These are phyloP conservation scores for Colletotrichum tanaceti DNA, from an alignment of 2,329 filamentous ascomycete genomes.

Conservation along the genomic window DNA sequence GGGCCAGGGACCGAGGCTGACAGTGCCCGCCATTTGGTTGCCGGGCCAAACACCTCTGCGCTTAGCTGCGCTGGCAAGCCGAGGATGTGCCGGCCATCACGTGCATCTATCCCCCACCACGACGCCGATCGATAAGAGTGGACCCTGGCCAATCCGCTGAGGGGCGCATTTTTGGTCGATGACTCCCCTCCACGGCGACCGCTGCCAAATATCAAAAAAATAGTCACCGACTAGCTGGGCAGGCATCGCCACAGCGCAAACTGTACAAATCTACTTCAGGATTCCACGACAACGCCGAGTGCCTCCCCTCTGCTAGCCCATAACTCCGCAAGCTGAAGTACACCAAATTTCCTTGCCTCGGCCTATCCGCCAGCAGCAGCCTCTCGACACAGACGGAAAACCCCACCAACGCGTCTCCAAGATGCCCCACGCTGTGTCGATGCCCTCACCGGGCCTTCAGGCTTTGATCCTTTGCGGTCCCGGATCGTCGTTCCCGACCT, in stretches of 20 bases:
- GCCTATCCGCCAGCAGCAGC: not conserved
- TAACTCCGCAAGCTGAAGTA: not conserved
- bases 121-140: slow-evolving; percentile 19
- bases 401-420: slow-evolving; percentile 40
- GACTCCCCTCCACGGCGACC: slow-evolving; percentile 23
- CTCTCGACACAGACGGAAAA: slow-evolving; percentile 15
- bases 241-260: slow-evolving; percentile 5
- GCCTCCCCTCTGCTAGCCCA: not conserved
- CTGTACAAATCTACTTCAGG: not conserved
- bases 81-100: slow-evolving; percentile 27
- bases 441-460: slow-evolving; percentile 82
- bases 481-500: slow-evolving; percentile 83
- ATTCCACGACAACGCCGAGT: not conserved
- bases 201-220: slow-evolving; percentile 15
- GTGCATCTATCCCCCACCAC: slow-evolving; percentile 24
- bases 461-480: slow-evolving; percentile 86
- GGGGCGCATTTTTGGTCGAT: slow-evolving; percentile 35
- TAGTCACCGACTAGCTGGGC: slow-evolving; percentile 2
- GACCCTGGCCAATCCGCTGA: slow-evolving; percentile 5
- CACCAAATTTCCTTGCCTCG: not conserved
- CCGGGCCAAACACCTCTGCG: slow-evolving; percentile 28
- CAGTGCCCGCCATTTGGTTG: slow-evolving; percentile 42
- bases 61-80: not conserved
- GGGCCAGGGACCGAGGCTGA: slow-evolving; percentile 39
- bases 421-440: slow-evolving; percentile 82